Base-by-base conservation (phyloP, 106 monocot species). In the Phalaenopsis aphrodite region DNA sequence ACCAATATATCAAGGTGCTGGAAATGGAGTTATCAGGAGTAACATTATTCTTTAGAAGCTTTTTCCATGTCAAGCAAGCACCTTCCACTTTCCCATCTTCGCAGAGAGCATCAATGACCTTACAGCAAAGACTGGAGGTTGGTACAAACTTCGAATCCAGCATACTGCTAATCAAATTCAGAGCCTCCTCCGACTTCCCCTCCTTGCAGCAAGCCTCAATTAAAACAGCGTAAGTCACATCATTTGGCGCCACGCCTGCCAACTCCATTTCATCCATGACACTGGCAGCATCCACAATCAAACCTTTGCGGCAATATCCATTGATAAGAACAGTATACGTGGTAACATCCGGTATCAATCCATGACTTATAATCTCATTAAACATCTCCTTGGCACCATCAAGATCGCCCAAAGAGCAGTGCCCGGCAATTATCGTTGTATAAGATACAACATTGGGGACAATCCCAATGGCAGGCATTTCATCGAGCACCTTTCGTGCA, bases 211-310 rank as follows among this genome's bases (percentile, higher is more conserved):
- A 92, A 0, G 92, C 81, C 19, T 85, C 84, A 24, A 94, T 90
- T 67, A 96, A 68, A 3, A 93, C 83, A 1, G 87, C 78, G 41
- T 90, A 96, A 8, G 96, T 95, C 9, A 90, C 80, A 4, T 87
- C 92, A 45, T 89, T 91, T 0, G 93, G 90, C 1, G 43, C 5
- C n/a, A 96, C 78, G 0, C 85, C 79, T 16, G 78, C 77, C 5
- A 76, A 72, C 55, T 89, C 90, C 94, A 97, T 94, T 52, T 90
- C 90, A 66, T 97, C 94, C 96, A 97, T 94, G 5, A 87, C 37
- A 58, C 66, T 82, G 2, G 81, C 85, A 16, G 93, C 93, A 42
- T 92, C 88, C 2, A 74, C 58, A 0, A 94, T 41, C 69, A 67
- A 75, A 38, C 88, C 88, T 1, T 58, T 19, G 72, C 45, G 56